Evolutionary conservation across 2,329 filamentous ascomycete species (phyloP).

Genomic region (Penicillium sclerotigenum): DNA sequence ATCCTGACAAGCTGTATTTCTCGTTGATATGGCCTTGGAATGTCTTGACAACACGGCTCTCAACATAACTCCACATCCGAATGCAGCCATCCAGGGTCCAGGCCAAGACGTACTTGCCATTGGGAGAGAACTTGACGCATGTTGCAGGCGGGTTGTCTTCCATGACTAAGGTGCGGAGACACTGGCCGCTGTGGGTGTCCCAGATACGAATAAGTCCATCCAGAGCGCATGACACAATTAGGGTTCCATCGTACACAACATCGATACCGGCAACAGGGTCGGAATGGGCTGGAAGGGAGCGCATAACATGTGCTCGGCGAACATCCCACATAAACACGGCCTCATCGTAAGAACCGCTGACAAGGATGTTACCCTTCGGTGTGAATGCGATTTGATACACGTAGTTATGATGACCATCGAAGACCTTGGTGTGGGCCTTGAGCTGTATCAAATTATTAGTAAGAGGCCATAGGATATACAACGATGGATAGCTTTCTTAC

Average conservation of each 20-base stretch:
- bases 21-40: conserved; percentile 90
- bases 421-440: conserved; percentile 56
- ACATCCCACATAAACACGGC: conserved; percentile 98
- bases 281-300: conserved; percentile 86
- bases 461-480: neutral
- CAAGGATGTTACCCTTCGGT: conserved; percentile 97
- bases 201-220: conserved; percentile 92
- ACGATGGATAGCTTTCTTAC: conserved; percentile 27
- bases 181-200: conserved; percentile 94
- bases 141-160: conserved; percentile 92
- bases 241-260: conserved; percentile 85
- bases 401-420: conserved; percentile 93
- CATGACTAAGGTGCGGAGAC: conserved; percentile 88
- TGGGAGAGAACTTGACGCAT: conserved; percentile 87
- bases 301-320: conserved; percentile 79
- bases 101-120: conserved; percentile 87
- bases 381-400: conserved; percentile 91
- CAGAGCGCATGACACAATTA: conserved; percentile 86
- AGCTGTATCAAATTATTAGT: conserved; percentile 35
- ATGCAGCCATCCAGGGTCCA: conserved; percentile 89
- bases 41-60: conserved; percentile 89
- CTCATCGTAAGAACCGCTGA: conserved; percentile 93
- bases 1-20: conserved; percentile 78
- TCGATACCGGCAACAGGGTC: conserved; percentile 93
- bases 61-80: conserved; percentile 91